Conservation (phyloP, 768 basidiomycete species). For the Leccinum ochraceum region DNA sequence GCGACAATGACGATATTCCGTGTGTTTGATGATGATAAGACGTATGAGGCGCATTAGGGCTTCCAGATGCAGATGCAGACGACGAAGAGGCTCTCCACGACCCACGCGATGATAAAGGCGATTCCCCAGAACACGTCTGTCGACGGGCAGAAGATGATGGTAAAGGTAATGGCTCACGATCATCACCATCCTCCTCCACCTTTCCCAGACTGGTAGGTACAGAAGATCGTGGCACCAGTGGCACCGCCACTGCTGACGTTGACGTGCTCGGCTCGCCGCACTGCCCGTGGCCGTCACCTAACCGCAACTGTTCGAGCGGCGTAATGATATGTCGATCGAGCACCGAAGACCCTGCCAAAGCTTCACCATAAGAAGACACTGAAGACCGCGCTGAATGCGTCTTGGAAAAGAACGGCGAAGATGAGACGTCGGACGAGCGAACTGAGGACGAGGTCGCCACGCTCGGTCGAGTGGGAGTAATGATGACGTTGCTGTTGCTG, state of each 20-base stretch:
- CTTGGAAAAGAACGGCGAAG: constrained; percentile 51
- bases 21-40: neutral
- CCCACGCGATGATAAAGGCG: constrained; percentile 17
- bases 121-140: constrained; percentile 13
- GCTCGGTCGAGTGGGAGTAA: constrained; percentile 38
- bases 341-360: constrained; percentile 35
- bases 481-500: neutral
- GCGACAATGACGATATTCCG: constrained; percentile 10
- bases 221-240: constrained; percentile 16
- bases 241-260: neutral
- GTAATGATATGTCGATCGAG: constrained; percentile 52
- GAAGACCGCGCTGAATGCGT: constrained; percentile 54
- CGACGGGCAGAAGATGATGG: constrained; percentile 4
- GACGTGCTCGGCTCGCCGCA: neutral
- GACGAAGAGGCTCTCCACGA: constrained; percentile 50
- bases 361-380: constrained; percentile 54
- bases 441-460: constrained; percentile 61
- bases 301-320: constrained; percentile 52
- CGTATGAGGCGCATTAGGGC: constrained; percentile 45
- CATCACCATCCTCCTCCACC: constrained; percentile 11
- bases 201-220: constrained; percentile 15
- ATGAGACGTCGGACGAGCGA: constrained; percentile 56
- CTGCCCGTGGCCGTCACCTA: constrained; percentile 32
- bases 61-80: constrained; percentile 24
- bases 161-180: constrained; percentile 9